Base-by-base conservation (phyloP, 345 rosid genomes). In the Moricandia moricandioides region DNA sequence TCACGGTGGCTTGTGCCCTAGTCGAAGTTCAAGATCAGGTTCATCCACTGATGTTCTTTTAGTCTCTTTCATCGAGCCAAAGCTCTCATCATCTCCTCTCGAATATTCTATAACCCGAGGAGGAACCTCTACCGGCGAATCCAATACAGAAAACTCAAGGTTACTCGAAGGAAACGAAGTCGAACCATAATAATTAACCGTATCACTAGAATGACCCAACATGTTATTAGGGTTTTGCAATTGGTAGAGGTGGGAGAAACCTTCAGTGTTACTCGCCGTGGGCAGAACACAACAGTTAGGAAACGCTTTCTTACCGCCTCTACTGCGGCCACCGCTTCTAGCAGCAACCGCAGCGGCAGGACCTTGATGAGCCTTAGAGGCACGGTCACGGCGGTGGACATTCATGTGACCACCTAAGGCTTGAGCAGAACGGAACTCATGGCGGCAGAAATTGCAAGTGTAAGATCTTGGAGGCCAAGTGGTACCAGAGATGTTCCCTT, bases 331-430 rank as follows among this genome's bases (percentile, higher is more conserved):
- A 18, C 29, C 12, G 33, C 37, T 60, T 61, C 70, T 59, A 31
- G 75, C 59, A 0, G 49, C 65, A 12, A 17, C 74, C 8, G 62
- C 47, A 7, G 83, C 18, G 12, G 39, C 16, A 76, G 84, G 3
- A 86, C 76, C 62, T 61, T 87, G 89, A 81, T 86, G 91, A 69
- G 91, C 91, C 64, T 84, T 80, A 56, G 97, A 91, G 17, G 72
- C 82, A 0, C 97, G 88, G 85, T 95, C 97, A 1, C 97, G 89
- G 84, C 97, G 99, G 82, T 91, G 98, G 55, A 94, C 96, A 40
- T 94, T 94, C 98, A 94, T 94, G 85, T 94, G 98, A 70, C 98
- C 99, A 0, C 97, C 99, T 45, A 95, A 88, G 70, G 97, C 99
- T 83, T 95, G 99, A 56, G 99, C 97, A 2, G 99, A 91, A 56